Evolutionary conservation across 306 rosid genomes (phyloP), one percentile per base, ranked within the genome.

Genomic region (Vicia sativa): DNA sequence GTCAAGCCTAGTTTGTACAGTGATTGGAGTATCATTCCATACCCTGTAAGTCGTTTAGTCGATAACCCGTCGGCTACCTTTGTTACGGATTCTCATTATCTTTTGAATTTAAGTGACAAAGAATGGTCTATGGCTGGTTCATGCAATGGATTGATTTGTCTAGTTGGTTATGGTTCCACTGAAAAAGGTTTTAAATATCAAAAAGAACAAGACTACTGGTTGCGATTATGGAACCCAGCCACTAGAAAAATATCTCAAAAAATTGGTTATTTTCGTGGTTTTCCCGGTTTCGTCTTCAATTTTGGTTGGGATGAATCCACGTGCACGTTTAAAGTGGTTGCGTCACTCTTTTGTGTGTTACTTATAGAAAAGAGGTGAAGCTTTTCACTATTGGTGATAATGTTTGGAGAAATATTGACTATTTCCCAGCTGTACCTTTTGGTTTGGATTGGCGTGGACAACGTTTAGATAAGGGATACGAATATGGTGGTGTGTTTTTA

Each of bases 391-490:
- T 31, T 0, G 23, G 21, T 29, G 42, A 28, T 29, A 56, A 13
- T 29, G 39, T 28, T 56, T 56, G 62, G 62, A 56, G 62, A 28
- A n/a, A 57, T 29, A 57, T 57, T 31, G 7, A 57, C 29, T n/a
- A 3, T 57, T 57, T 57, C 6, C 63, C 63, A 0, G 11, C 7
- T 25, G 2, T 26, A 5, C 61, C 38, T 55, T 4, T 39, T 9
- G 44, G 37, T 31, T 31, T 31, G 37, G 37, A 31, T 5, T 6
- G 0, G 9, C 37, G 37, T 6, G 37, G 37, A 31, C 6, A 3
- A 2, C 9, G 9, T 6, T 6, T 6, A 31, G 37, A 6, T 31
- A 6, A 31, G 9, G 37, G 2, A 31, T 6, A 6, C 6, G 8
- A 31, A 6, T 4, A 31, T 44, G 49, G 15, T 4, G 6, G 49